Conservation (phyloP, 208 protist genomes). For the Acanthamoeba healyi region DNA sequence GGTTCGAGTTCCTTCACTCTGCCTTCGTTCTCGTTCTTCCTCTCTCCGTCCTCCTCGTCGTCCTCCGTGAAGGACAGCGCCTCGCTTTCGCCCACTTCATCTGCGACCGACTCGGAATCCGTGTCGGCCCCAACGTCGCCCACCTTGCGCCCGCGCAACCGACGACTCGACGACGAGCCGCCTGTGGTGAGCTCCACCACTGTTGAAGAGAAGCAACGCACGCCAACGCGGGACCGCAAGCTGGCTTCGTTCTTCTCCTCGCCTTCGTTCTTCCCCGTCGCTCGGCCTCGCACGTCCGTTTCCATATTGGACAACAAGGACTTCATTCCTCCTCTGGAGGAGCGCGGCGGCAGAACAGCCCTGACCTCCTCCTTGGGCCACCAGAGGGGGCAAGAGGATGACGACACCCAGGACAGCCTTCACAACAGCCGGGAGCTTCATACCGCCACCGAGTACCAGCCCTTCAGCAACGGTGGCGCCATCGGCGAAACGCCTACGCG, state of each 20-base stretch:
- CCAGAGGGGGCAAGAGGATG: no score
- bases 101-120: neutral
- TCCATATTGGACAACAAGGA: conserved; percentile 62
- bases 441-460: neutral
- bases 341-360: neutral
- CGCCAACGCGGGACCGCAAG: conserved; percentile 17
- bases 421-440: neutral
- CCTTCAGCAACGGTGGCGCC: neutral
- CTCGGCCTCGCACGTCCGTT: neutral
- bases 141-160: neutral
- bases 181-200: neutral
- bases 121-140: conserved; percentile 5
- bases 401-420: neutral
- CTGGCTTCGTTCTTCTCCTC: conserved; percentile 52
- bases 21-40: conserved; percentile 1
- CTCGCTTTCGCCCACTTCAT: neutral
- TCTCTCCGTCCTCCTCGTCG: neutral
- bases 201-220: conserved; percentile 40
- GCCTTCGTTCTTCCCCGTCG: conserved; percentile 18
- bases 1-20: neutral
- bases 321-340: neutral
- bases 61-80: neutral
- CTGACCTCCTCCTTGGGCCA: neutral
- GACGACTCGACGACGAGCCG: neutral
- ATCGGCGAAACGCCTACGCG: neutral